phyloP scores from a whole-genome alignment of 306 rosid genomes.

The Lathyrus tuberosus region DNA sequence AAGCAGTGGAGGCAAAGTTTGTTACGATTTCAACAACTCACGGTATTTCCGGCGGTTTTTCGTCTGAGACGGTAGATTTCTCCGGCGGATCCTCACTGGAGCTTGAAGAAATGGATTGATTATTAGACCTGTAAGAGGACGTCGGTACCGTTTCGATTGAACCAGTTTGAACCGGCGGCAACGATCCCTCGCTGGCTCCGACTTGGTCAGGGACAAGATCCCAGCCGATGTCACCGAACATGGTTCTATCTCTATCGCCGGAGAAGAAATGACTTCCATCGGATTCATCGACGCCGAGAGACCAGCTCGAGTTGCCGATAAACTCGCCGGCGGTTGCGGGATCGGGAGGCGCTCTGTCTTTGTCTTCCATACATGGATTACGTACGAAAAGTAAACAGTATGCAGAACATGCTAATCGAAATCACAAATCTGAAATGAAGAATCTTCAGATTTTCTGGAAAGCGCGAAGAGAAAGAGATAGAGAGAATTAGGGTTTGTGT shows the following conservation, averaged over 20 bases:
- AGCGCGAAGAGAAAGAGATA: conserved; percentile 19
- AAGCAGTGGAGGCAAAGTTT: conserved; percentile 15
- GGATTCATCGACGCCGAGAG: conserved; percentile 47
- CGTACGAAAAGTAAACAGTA: neutral
- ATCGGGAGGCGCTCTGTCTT: conserved; percentile 39
- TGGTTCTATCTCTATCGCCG: conserved; percentile 46
- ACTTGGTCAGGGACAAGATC: conserved; percentile 50
- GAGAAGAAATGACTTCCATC: conserved; percentile 50
- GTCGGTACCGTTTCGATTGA: conserved; percentile 37
- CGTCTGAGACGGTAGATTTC: conserved; percentile 67
- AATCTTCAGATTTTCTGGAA: conserved; percentile 28
- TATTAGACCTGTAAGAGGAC: conserved; percentile 46
- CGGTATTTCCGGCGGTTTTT: conserved; percentile 69
- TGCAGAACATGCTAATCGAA: neutral
- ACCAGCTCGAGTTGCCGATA: conserved; percentile 57
- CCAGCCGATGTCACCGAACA: conserved; percentile 80
- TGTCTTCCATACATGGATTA: conserved; percentile 54
- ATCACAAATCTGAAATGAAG: neutral
- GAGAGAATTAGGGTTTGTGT: conserved; percentile 62
- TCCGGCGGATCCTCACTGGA: conserved; percentile 90
- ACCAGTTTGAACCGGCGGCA: conserved; percentile 36
- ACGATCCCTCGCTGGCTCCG: conserved; percentile 42
- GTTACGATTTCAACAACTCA: conserved; percentile 61
- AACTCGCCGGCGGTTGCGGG: conserved; percentile 51
- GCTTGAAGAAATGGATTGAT: conserved; percentile 75